These are phyloP conservation scores for Beauveria pseudobassiana DNA, from an alignment of 2,329 filamentous ascomycete species.

Conservation along the genomic window DNA sequence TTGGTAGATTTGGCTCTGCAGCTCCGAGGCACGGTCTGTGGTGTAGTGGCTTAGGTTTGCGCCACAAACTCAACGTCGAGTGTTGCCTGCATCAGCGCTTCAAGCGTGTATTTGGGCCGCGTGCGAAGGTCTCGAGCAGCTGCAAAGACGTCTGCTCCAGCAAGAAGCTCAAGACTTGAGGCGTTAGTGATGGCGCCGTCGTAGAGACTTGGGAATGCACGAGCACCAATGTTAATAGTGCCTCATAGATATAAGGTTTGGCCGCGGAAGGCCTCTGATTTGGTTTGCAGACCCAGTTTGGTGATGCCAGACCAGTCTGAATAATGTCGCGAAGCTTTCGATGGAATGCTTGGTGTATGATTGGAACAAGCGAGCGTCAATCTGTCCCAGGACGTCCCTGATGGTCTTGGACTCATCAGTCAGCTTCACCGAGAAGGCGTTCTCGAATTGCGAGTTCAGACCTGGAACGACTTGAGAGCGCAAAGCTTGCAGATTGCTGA, in stretches of 20 bases:
- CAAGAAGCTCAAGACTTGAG: constrained; percentile 76
- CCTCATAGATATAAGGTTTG: constrained; percentile 81
- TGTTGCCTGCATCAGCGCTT: constrained; percentile 90
- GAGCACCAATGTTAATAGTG: constrained; percentile 76
- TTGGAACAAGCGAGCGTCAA: constrained; percentile 84
- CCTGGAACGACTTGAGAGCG: constrained; percentile 75
- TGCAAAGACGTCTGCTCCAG: constrained; percentile 74
- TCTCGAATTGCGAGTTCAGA: constrained; percentile 89
- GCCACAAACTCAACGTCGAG: constrained; percentile 95
- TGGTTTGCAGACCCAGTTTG: constrained; percentile 61
- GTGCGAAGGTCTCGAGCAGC: constrained; percentile 68
- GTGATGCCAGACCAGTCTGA: constrained; percentile 60
- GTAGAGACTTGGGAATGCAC: constrained; percentile 87
- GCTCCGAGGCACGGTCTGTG: constrained; percentile 69
- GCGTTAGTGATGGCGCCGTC: constrained; percentile 66
- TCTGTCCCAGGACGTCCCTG: constrained; percentile 80
- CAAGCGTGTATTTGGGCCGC: constrained; percentile 62
- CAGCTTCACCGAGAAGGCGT: constrained; percentile 85
- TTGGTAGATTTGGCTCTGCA: constrained; percentile 86
- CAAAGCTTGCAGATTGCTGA: constrained; percentile 84
- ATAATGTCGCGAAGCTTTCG: constrained; percentile 62
- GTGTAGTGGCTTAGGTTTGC: constrained; percentile 90
- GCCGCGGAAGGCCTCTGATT: constrained; percentile 61
- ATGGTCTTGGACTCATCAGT: constrained; percentile 92
- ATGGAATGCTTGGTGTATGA: constrained; percentile 80